Evolutionary conservation across 2,329 filamentous ascomycete species (phyloP).

Genomic region (Pseudogymnoascus sp.): DNA sequence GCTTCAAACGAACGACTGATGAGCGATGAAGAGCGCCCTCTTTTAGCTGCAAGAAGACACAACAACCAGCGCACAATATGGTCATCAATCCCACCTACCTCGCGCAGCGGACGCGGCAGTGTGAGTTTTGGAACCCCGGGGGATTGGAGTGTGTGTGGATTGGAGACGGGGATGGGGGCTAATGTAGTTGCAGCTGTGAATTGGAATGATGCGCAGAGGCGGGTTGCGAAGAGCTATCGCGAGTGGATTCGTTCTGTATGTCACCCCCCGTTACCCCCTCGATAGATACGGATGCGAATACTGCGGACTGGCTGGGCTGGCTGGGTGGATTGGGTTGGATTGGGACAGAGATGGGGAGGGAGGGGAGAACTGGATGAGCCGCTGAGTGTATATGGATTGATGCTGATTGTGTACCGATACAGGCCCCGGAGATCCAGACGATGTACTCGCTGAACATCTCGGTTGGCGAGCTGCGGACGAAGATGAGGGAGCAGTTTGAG

Average conservation of each 20-base stretch:
- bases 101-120: constrained; percentile 70
- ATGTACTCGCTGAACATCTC: constrained; percentile 95
- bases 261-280: constrained; percentile 25
- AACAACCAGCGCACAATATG: constrained; percentile 48
- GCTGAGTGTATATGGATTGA: not conserved
- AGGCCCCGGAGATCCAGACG: constrained; percentile 94
- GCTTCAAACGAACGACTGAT: not conserved
- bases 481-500: constrained; percentile 95
- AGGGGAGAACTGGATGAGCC: not conserved
- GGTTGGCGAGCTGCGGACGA: constrained; percentile 78
- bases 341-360: not conserved
- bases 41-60: constrained; percentile 19
- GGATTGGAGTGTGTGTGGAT: too few species aligned
- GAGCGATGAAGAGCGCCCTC: not conserved
- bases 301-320: not conserved
- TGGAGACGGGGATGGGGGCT: constrained; percentile 11
- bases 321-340: not conserved
- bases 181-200: constrained; percentile 58
- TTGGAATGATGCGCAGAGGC: constrained; percentile 78
- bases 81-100: constrained; percentile 91
- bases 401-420: constrained; percentile 18
- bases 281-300: not conserved
- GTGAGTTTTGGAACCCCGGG: constrained; percentile 34
- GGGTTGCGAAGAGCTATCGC: constrained; percentile 84
- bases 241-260: constrained; percentile 95